Base-by-base conservation (phyloP, 768 basidiomycete species). In the Suillus decipiens region DNA sequence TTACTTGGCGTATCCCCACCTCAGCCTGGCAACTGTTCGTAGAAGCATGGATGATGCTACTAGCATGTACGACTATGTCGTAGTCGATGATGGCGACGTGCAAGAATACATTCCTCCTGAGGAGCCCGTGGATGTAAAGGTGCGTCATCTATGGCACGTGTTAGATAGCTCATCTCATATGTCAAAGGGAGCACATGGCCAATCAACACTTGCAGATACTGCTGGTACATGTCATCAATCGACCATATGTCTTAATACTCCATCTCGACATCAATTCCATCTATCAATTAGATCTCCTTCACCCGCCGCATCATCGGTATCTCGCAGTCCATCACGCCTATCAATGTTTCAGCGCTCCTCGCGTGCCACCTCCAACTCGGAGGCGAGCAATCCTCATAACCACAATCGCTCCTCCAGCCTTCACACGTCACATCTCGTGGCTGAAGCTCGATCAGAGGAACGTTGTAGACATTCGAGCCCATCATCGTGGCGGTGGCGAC, bases 401-500 rank as follows among this genome's bases (percentile, higher is more conserved):
- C 84, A 88, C 69, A 77, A 70, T 64, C 76, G 83, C 63, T 83
- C 82, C 17, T 74, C 82, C 2, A 88, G 86, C 70, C 70, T 84
- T 59, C 81, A 83, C 45, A 79, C 81, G 19, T 70, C 82, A 39
- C 73, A 75, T 12, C 71, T 72, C 60, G 70, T 58, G 56, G 42
- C 50, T 48, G 61, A 59, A 11, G 62, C 59, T 36, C 59, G 54
- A 22, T 61, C 61, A 7, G 64, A 57, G 36, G 33, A 36, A 33
- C 67, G 67, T 36, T 67, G 63, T 24, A 15, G 48, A 53, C 68
- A 71, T 34, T 36, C 63, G 17, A 63, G 63, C 39, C 67, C 75
- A 56, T 71, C 75, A 33, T 69, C 78, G 12, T 78, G 83, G 57
- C 83, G 77, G 73, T 87, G 84, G 84, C 81, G 86, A n/a, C 87